Base-by-base conservation (phyloP, 805 yeast species). In the Yarrowia osloensis region DNA sequence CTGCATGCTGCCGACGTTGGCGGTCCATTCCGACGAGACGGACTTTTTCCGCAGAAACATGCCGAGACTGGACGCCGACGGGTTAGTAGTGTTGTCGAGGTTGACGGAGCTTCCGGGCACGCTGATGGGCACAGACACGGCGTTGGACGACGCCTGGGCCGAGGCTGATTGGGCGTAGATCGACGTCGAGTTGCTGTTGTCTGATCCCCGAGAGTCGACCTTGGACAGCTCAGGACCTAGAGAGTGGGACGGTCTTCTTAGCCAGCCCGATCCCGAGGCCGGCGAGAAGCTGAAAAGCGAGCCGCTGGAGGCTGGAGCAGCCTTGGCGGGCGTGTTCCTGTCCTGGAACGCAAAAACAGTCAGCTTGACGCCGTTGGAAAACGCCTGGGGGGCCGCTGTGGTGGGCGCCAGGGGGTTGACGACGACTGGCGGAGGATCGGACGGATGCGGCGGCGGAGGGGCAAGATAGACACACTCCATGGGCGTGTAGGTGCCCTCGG, bases 381-480 rank as follows among this genome's bases (percentile, higher is more conserved):
- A 70, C 35, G 70, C 69, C 57, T 67, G 69, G 59, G 76, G 79
- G 39, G 47, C 70, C 49, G 63, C 71, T 22, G 74, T 71, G 40
- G 76, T 73, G 13, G 80, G 77, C 4, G 77, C 74, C 65, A 79
- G 70, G 15, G 81, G 77, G 67, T 78, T 78, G 62, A 76, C 73
- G 7, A 74, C 72, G 3, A 37, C 39, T 13, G 75, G 73, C 21
- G 75, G 76, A 9, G 75, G 74, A 59, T 79, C 78, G 4, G 77
- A 69, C 1, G 79, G 78, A 57, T 77, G 80, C 8, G 78, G 79
- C 24, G 78, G 72, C 3, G 81, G 81, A 47, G 74, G 71, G 7
- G 82, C 80, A 50, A 79, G 71, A 33, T 72, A 70, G 15, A 76
- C 68, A 42, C 74, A 71, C 57, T 75, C 77, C 49, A 63, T 57